phyloP scores from a whole-genome alignment of 306 rosid genomes.

The Acacia acuminata region DNA sequence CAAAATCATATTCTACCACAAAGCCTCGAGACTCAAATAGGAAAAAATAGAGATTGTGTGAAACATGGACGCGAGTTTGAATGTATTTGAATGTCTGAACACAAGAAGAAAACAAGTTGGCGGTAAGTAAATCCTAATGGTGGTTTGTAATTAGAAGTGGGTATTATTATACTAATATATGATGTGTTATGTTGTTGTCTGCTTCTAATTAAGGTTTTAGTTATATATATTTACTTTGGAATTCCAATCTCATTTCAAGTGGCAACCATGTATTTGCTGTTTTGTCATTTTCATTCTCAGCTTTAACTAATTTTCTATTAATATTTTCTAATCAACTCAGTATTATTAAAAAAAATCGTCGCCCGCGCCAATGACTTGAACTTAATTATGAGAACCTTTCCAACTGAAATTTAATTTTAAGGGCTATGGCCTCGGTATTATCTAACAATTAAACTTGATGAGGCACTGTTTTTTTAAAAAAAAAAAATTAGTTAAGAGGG shows the following conservation, averaged over 20 bases:
- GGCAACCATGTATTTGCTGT: not conserved
- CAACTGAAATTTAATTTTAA: not conserved
- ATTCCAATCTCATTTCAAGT: not conserved
- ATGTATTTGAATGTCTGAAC: not conserved
- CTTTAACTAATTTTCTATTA: not conserved
- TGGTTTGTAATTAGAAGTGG: not conserved
- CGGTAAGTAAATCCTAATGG: not conserved
- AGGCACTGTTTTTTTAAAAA: too few species aligned
- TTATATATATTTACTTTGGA: not conserved
- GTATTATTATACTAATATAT: not conserved
- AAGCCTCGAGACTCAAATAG: not conserved
- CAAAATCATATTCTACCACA: not conserved
- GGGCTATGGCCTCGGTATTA: not conserved
- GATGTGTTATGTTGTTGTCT: not conserved
- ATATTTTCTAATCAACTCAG: not conserved
- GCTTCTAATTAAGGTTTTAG: not conserved
- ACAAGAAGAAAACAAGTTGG: conserved; percentile 13
- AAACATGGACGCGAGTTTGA: not conserved
- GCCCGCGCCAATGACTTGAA: not conserved
- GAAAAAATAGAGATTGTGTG: not conserved
- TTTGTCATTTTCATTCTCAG: not conserved
- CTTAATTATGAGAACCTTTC: not conserved
- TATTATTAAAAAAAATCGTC: not conserved
- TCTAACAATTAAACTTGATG: not conserved
- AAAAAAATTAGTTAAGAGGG: too few species aligned